Percentiles rank a stretch among this genome's conserved stretches.
These are phyloP conservation scores for Kodamaea leandrae DNA, from an alignment of 805 yeast species.

Conservation along the genomic window DNA sequence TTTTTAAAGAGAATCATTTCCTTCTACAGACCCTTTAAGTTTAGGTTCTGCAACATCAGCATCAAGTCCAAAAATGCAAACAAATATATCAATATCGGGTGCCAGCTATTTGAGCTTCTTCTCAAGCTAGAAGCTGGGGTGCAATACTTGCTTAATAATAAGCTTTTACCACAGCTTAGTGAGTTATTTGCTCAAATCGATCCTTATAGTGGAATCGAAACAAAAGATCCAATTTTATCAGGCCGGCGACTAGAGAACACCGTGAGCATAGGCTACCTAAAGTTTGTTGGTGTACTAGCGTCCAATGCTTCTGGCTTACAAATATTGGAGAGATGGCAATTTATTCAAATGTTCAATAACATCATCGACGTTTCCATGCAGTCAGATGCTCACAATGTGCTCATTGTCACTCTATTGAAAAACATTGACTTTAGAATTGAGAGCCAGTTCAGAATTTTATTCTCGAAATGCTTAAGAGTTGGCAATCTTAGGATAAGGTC, in stretches of 20 bases:
- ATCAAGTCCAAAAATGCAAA: conserved; percentile 49
- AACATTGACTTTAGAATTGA: conserved; percentile 59
- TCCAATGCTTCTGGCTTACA: conserved; percentile 58
- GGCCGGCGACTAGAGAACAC: conserved; percentile 58
- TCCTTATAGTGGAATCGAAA: conserved; percentile 70
- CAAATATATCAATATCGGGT: conserved; percentile 68
- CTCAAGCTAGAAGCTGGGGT: conserved; percentile 64
- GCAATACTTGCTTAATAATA: conserved; percentile 63
- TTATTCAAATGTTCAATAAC: conserved; percentile 77
- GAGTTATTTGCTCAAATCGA: conserved; percentile 86
- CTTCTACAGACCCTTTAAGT: conserved; percentile 88
- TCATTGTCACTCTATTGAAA: conserved; percentile 55
- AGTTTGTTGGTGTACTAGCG: conserved; percentile 72
- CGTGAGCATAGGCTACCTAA: conserved; percentile 71
- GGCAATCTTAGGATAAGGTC: conserved; percentile 51
- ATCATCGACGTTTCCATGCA: conserved; percentile 50
- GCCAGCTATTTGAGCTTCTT: conserved; percentile 66
- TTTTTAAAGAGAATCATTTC: conserved; percentile 81
- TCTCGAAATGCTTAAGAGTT: conserved; percentile 62
- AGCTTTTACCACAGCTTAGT: conserved; percentile 81
- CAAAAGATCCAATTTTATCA: conserved; percentile 74
- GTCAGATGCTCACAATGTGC: conserved; percentile 39
- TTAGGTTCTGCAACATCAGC: conserved; percentile 53
- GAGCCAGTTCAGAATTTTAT: conserved; percentile 65
- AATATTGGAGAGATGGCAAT: conserved; percentile 76